Evolutionary conservation across 2,329 filamentous ascomycete genomes (phyloP), one percentile per base, ranked within the genome.

Genomic region (Calonectria multiphialidica): DNA sequence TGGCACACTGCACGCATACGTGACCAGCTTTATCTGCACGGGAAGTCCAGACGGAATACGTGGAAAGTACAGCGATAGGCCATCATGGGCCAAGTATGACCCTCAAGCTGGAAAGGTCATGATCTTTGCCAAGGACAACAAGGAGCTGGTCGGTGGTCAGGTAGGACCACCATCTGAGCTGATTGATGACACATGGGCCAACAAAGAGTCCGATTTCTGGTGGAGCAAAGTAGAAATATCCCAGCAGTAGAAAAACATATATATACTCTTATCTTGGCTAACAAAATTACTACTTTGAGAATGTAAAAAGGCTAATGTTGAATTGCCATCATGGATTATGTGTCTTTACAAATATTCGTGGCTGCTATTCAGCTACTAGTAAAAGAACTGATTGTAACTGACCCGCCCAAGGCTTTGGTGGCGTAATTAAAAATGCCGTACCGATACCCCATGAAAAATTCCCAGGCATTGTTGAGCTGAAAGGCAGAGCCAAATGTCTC

Each of bases 171-270:
- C 84, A 1, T 84, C 87, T 0, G 80, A 83, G 57, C 77, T 86
- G 44, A 76, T 81, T 5, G 78, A 80, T 10, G 87, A 88, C 74
- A 75, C 77, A 0, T 88, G 86, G 85, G 83, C 81, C 2, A 80
- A 79, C 3, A 80, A 82, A 44, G 83, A 88, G 73, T 86, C 84
- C 7, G 79, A 85, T 21, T 89, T 88, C 68, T 88, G 87, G 87
- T 88, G 83, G 83, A 83, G 80, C 47, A 84, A 84, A 66, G 83
- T 84, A 1, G 81, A 82, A 37, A 78, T 83, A 15, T 84, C 82
- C 9, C 82, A 84, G 16, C 81, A 83, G 57, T 79, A 64, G 50
- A 49, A 25, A 25, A 15, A 3, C 8, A 30, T 42, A 44, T 62
- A 44, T 30, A 8, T 8, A 30, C 28, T 30, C 5, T 30, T 30